Conservation (phyloP, 805 yeast species). For the Kuraishia floccosa region DNA sequence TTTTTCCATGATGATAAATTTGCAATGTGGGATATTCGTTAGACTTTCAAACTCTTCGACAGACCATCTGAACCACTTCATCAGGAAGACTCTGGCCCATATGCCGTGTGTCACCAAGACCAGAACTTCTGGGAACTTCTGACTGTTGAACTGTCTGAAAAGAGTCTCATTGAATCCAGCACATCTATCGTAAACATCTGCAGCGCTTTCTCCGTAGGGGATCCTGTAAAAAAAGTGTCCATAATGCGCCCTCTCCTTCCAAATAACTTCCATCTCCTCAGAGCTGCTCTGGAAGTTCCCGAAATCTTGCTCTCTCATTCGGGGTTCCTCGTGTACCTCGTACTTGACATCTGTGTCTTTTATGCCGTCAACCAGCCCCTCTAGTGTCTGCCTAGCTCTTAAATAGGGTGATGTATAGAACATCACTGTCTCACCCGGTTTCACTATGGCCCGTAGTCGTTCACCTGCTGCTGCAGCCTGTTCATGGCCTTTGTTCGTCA, state of each 20-base stretch:
- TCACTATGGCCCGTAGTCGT: slow-evolving; percentile 29
- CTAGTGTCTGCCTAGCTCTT: slow-evolving; percentile 77
- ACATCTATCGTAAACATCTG: slow-evolving; percentile 87
- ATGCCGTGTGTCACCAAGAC: slow-evolving; percentile 90
- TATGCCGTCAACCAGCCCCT: slow-evolving; percentile 50
- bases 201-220: slow-evolving; percentile 92
- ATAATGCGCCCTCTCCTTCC: slow-evolving; percentile 79
- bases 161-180: slow-evolving; percentile 84
- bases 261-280: slow-evolving; percentile 67
- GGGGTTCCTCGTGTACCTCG: slow-evolving; percentile 71
- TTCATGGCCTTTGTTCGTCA: slow-evolving; percentile 59
- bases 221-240: slow-evolving; percentile 86
- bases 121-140: slow-evolving; percentile 66
- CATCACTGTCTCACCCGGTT: slow-evolving; percentile 44
- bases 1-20: slow-evolving; percentile 68
- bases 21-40: slow-evolving; percentile 78
- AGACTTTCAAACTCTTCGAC: slow-evolving; percentile 82
- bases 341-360: slow-evolving; percentile 30
- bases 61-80: slow-evolving; percentile 93
- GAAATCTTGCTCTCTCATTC: slow-evolving; percentile 91
- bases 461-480: slow-evolving; percentile 55
- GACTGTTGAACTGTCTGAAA: slow-evolving; percentile 64
- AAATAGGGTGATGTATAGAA: slow-evolving; percentile 82
- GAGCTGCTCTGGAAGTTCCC: slow-evolving; percentile 81
- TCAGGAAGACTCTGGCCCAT: slow-evolving; percentile 84